Conservation (phyloP, 2,329 filamentous ascomycete genomes). For the Emmonsiellopsis sp. region DNA sequence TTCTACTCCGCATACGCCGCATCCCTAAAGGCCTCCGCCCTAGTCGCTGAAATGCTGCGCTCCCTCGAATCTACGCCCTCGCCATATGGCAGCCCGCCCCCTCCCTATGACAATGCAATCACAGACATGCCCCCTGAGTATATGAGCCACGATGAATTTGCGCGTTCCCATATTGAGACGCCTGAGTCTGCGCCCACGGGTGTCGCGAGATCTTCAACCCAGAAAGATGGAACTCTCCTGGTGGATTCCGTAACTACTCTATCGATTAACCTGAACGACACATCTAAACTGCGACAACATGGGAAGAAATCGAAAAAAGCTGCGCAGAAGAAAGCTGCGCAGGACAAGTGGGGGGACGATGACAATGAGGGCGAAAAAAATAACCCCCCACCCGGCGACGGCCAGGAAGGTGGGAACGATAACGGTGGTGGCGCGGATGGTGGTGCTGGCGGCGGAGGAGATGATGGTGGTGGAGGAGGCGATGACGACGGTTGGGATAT, state of each 20-base stretch:
- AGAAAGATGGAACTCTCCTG: neutral
- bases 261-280: constrained; percentile 9
- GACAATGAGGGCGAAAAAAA: constrained; percentile 1
- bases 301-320: constrained; percentile 9
- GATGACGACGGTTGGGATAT: constrained; percentile 8
- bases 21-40: constrained; percentile 8
- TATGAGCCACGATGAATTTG: constrained; percentile 1
- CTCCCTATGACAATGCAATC: constrained; percentile 10
- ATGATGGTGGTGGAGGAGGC: constrained; percentile 4
- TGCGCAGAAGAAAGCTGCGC: constrained; percentile 2
- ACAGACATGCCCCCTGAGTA: constrained; percentile 25
- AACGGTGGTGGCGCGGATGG: constrained; percentile 5
- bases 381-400: constrained; percentile 7
- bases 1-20: constrained; percentile 2
- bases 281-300: constrained; percentile 8
- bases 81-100: constrained; percentile 6
- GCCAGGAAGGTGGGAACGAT: constrained; percentile 2
- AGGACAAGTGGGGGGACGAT: constrained; percentile 1
- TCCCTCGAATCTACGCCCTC: constrained; percentile 1
- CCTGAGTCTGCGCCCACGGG: neutral
- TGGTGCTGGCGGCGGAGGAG: neutral
- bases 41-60: constrained; percentile 8
- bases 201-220: neutral
- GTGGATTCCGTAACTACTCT: neutral
- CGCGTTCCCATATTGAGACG: neutral